Base-by-base conservation (phyloP, 495 filamentous ascomycete genomes). In the Cairneyella variabilis region DNA sequence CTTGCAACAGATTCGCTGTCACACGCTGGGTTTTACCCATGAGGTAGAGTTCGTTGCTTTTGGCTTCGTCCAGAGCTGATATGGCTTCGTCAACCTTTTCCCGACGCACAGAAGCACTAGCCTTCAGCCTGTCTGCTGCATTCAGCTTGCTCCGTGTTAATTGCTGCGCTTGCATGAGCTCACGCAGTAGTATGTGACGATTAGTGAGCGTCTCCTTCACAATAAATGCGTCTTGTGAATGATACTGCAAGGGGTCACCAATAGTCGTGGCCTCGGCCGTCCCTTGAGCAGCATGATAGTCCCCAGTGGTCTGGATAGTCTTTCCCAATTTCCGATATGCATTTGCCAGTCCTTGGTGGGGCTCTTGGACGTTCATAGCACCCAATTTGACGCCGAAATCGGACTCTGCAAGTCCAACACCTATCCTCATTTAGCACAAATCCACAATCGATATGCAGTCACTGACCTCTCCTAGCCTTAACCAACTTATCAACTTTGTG, bases 121-220 rank as follows among this genome's bases (percentile, higher is more conserved):
- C 78, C 66, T 92, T 95, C 57, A 99, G 76, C 14, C 92, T 83
- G 66, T 97, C 91, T 10, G 91, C 89, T 0, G 91, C 91, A 53
- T 83, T 78, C 20, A 88, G 79, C 64, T 89, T 91, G 67, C 79
- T 88, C 36, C 84, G 81, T 7, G 91, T 87, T 37, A 71, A 71
- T 64, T 92, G 86, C 64, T 95, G 88, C 2, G 93, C 91, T 67
- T 93, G 85, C 22, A 95, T 66, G 39, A 97, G 80, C 57, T 99
- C 95, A 42, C 95, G 90, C 27, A 97, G 86, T n/a, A 99, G 79
- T 63, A 99, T 96, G 68, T 99, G 95, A 3, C 95, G 86, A 71
- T 99, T 99, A 17, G 95, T 99, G 58, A 99, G 80, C 20, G 92
- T 97, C 64, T 99, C 95, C 70, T 99, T 99, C 58, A 99, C 95